Evolutionary conservation across 805 yeast genomes (phyloP).

Genomic region (Cephaloascus fragrans): DNA sequence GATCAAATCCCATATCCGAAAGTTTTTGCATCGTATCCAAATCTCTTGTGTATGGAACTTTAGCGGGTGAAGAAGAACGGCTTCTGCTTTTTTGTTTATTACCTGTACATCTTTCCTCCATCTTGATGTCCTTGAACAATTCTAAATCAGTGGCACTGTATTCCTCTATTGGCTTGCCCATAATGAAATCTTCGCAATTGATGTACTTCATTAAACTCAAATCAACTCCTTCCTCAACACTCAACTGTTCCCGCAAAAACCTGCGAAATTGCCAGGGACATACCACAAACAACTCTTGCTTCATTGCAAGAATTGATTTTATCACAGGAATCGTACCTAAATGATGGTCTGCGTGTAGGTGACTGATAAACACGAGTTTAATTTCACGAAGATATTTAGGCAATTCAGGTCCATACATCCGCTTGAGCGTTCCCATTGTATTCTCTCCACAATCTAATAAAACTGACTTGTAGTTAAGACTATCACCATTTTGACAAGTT

Average conservation of each 20-base stretch:
- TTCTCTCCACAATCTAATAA: conserved; percentile 95
- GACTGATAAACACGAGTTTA: conserved; percentile 63
- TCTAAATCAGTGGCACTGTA: too few species aligned
- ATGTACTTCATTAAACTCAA: conserved; percentile 36
- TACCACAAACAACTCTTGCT: conserved; percentile 44
- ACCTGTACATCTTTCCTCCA: conserved; percentile 19
- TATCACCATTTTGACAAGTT: conserved; percentile 12
- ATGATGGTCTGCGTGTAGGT: conserved; percentile 96
- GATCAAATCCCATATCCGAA: conserved; percentile 25
- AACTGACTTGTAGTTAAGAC: conserved; percentile 29
- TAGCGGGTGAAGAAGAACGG: neutral
- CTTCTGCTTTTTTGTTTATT: neutral
- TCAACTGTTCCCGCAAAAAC: conserved; percentile 63
- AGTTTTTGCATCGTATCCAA: conserved; percentile 18
- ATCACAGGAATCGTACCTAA: conserved; percentile 70
- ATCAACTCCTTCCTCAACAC: conserved; percentile 30
- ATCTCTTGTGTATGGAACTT: conserved; percentile 11
- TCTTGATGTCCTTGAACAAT: too few species aligned
- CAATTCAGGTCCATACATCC: conserved; percentile 45
- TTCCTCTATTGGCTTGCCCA: conserved; percentile 12
- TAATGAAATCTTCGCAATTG: conserved; percentile 51
- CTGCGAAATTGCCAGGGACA: conserved; percentile 67
- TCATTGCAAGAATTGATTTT: conserved; percentile 31
- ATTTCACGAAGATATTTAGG: conserved; percentile 47
- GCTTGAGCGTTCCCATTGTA: conserved; percentile 60